These are phyloP conservation scores for Metarhizium sp. DNA, from an alignment of 2,329 filamentous ascomycete genomes.

Conservation along the genomic window DNA sequence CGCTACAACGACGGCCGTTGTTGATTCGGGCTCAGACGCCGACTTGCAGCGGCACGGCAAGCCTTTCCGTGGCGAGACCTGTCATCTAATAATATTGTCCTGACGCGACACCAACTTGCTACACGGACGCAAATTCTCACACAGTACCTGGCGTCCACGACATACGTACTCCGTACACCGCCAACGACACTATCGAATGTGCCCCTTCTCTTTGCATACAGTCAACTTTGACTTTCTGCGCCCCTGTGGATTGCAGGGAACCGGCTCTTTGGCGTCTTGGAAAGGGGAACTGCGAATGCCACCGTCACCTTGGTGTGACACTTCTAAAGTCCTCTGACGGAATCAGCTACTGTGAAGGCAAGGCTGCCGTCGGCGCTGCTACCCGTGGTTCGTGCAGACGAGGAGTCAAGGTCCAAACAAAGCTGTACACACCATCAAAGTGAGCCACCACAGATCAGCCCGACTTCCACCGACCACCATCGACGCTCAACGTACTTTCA, in stretches of 20 bases:
- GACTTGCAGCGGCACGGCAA: not conserved
- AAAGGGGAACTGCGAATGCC: too few relatives aligned
- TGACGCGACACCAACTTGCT: not conserved
- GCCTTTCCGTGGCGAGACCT: not conserved
- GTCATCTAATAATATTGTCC: not conserved
- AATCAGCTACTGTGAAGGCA: not conserved
- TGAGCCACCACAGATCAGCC: not conserved
- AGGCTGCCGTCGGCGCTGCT: not conserved
- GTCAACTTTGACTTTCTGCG: too few relatives aligned
- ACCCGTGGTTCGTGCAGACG: not conserved
- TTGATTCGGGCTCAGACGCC: not conserved
- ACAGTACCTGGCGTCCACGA: not conserved
- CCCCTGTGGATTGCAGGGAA: too few relatives aligned
- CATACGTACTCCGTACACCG: too few relatives aligned
- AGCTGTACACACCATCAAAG: not conserved
- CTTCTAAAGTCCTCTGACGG: too few relatives aligned
- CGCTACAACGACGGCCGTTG: not conserved
- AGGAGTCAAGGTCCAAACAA: not conserved
- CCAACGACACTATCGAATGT: too few relatives aligned
- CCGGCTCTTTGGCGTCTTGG: too few relatives aligned
- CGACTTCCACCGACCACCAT: not conserved
- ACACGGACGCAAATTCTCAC: not conserved
- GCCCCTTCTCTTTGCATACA: too few relatives aligned
- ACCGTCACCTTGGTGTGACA: too few relatives aligned
- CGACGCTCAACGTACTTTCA: not conserved